A percentile compares a stretch with the other conserved stretches of the same genome.
phyloP scores from a whole-genome alignment of 768 basidiomycete species.

The Tubosaeta sp. region DNA sequence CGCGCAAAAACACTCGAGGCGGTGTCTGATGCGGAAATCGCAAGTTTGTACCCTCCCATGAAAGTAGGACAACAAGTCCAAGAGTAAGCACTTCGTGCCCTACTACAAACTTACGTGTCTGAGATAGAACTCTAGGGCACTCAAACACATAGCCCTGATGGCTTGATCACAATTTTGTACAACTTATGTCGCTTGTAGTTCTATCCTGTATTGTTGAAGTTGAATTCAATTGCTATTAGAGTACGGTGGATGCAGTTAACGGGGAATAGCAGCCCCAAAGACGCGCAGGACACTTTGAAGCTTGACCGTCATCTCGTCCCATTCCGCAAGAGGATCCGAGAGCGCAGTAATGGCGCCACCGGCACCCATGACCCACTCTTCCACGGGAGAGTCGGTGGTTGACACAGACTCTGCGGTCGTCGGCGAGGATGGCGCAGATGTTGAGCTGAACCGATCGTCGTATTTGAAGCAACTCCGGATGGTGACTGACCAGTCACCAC shows the following conservation, averaged over 20 bases:
- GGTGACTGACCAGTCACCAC: conserved; percentile 89
- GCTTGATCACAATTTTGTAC: conserved; percentile 37
- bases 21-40: conserved; percentile 29
- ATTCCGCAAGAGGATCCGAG: conserved; percentile 79
- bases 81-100: conserved; percentile 44
- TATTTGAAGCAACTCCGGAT: conserved; percentile 90
- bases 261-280: conserved; percentile 42
- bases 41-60: conserved; percentile 57
- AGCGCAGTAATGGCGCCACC: conserved; percentile 97
- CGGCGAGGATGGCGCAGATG: conserved; percentile 7
- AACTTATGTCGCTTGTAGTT: neutral
- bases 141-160: conserved; percentile 79
- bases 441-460: conserved; percentile 33
- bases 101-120: conserved; percentile 2
- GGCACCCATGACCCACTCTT: conserved; percentile 79
- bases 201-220: conserved; percentile 25
- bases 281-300: conserved; percentile 70
- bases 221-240: conserved; percentile 29
- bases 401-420: conserved; percentile 9
- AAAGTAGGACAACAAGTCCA: conserved; percentile 89
- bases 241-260: conserved; percentile 6
- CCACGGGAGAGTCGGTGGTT: conserved; percentile 20
- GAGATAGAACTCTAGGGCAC: conserved; percentile 47
- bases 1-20: conserved; percentile 44
- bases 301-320: conserved; percentile 94